phyloP scores from a whole-genome alignment of 2,329 filamentous ascomycete genomes.

The Leptosphaerulina australis region DNA sequence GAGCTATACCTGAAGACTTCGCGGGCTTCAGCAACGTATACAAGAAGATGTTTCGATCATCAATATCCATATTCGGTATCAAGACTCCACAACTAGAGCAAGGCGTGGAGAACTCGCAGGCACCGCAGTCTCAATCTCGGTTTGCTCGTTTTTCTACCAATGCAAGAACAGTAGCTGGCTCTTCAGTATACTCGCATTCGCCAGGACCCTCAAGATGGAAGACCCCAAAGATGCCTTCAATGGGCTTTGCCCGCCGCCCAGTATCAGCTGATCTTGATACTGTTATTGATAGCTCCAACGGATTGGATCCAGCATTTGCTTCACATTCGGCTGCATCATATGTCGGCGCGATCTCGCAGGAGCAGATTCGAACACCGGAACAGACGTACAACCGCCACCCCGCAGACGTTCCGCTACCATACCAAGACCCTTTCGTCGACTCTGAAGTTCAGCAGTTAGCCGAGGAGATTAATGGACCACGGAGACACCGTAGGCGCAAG shows the following conservation, averaged over 20 bases:
- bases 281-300: slow-evolving; percentile 32
- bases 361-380: slow-evolving; percentile 29
- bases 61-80: slow-evolving; percentile 30
- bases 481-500: slow-evolving; percentile 45
- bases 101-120: slow-evolving; percentile 31
- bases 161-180: slow-evolving; percentile 27
- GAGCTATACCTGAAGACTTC: slow-evolving; percentile 20
- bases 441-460: slow-evolving; percentile 59
- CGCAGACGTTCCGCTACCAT: slow-evolving; percentile 38
- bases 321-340: slow-evolving; percentile 48
- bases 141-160: slow-evolving; percentile 30
- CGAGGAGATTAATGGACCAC: slow-evolving; percentile 51
- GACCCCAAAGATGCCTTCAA: slow-evolving; percentile 44
- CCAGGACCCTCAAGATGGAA: slow-evolving; percentile 34
- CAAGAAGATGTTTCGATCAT: slow-evolving; percentile 41
- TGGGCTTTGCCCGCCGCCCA: slow-evolving; percentile 42
- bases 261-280: slow-evolving; percentile 32
- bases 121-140: slow-evolving; percentile 26
- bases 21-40: slow-evolving; percentile 13
- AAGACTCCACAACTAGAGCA: slow-evolving; percentile 44
- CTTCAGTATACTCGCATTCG: slow-evolving; percentile 47
- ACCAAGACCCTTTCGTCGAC: slow-evolving; percentile 37
- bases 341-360: slow-evolving; percentile 37
- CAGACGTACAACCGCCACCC: slow-evolving; percentile 40
- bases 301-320: slow-evolving; percentile 40